Conservation (phyloP, 345 rosid genomes). For the Murraya paniculata region DNA sequence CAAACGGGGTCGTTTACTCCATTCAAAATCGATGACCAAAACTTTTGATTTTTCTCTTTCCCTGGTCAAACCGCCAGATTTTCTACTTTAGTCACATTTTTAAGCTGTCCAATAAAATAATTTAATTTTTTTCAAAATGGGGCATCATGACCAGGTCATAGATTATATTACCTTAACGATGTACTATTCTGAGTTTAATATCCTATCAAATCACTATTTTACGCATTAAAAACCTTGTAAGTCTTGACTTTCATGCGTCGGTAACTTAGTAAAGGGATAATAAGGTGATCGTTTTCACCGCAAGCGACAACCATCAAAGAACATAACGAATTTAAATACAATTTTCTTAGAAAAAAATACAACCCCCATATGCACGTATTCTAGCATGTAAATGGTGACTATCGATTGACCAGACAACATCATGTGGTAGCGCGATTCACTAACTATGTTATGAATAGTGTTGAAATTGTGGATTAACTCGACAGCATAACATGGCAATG, state of each 20-base stretch:
- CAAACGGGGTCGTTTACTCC: neutral
- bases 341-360: neutral
- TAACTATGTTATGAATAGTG: neutral
- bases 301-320: neutral
- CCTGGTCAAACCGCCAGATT: neutral
- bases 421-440: too few relatives aligned
- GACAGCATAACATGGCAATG: too few relatives aligned
- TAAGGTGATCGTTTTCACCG: neutral
- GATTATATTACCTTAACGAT: neutral
- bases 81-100: neutral
- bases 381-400: neutral
- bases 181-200: neutral
- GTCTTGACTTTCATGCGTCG: neutral
- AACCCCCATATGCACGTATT: too few relatives aligned
- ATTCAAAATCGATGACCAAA: neutral
- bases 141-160: neutral
- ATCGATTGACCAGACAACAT: too few relatives aligned
- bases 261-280: neutral
- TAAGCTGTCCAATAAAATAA: neutral
- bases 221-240: neutral
- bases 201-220: neutral
- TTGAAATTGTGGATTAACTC: too few relatives aligned
- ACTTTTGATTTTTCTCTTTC: neutral
- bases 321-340: neutral
- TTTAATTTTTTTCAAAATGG: too few relatives aligned